These are phyloP conservation scores for Kalmusia sp. DNA, from an alignment of 2,329 filamentous ascomycete species.

Conservation along the genomic window DNA sequence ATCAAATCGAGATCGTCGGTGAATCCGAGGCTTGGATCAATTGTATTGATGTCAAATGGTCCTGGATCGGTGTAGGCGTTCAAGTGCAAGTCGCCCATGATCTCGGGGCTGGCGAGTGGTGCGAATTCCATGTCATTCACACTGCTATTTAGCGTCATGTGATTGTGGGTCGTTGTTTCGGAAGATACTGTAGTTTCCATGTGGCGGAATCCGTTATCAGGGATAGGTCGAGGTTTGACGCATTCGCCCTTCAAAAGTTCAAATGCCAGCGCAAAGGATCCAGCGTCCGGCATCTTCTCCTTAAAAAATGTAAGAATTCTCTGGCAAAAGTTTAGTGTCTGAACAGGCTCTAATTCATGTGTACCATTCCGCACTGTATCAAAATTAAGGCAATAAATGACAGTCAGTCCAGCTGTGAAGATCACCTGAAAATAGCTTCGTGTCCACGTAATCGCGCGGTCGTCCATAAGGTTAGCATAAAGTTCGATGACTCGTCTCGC, in stretches of 20 bases:
- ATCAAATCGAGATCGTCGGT: constrained; percentile 22
- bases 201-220: neutral
- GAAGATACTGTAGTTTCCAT: neutral
- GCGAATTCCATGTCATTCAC: neutral
- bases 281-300: constrained; percentile 32
- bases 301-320: constrained; percentile 31
- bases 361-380: constrained; percentile 28
- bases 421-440: constrained; percentile 59
- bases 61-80: neutral
- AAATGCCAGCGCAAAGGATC: constrained; percentile 34
- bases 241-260: constrained; percentile 33
- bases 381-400: constrained; percentile 29
- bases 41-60: neutral
- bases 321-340: constrained; percentile 21
- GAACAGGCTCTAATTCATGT: constrained; percentile 10
- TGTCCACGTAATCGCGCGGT: constrained; percentile 51
- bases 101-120: neutral
- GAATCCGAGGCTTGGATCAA: constrained; percentile 12
- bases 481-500: constrained; percentile 48
- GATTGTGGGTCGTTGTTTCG: neutral
- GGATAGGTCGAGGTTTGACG: constrained; percentile 5
- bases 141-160: neutral
- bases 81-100: neutral
- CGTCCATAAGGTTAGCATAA: constrained; percentile 48
- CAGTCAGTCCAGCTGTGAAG: constrained; percentile 52